Base-by-base conservation (phyloP, 345 rosid species). In the Arabis alpina region DNA sequence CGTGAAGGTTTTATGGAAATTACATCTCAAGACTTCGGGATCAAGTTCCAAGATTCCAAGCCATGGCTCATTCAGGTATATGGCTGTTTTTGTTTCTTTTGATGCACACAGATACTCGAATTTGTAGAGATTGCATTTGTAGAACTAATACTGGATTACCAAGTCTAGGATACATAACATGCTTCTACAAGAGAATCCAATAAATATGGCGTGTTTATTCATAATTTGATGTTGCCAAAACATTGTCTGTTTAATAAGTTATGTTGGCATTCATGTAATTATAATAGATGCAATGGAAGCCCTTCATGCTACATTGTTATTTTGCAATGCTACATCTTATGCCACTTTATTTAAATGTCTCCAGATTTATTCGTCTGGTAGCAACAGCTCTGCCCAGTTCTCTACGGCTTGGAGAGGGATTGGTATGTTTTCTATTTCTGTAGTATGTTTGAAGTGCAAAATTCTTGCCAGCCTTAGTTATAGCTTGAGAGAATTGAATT, bases 11-110 rank as follows among this genome's bases (percentile, higher is more conserved):
- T 83, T 76, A 72, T 77, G 75, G 64, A 69, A 41, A 83, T 90
- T 39, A 82, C 83, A 25, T 76, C 89, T 42, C 68, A 83, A 77
- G 86, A 84, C 62, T 82, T 86, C 49, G 76, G 45, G 19, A 60
- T 55, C 37, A 71, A 75, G 59, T 75, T 83, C 67, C 78, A 80
- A 75, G 79, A 82, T 80, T 76, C 87, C 69, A 83, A 75, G 79
- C 91, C 98, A 68, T 80, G 79, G 83, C 81, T 93, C 77, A 63
- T 90, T 78, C 89, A 84, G 96, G 98, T 93, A 79, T 25, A 36
- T 36, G 10, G 40, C 0, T 36, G 10, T 7, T 36, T 36, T 36
- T 36, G 40, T 36, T 36, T 36, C 40, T 36, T 36, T 36, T 8
- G 40, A 36, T 36, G 40, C 9, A 36, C 40, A 8, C 40, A 2